Evolutionary conservation across 2,329 filamentous ascomycete species (phyloP), one percentile per base, ranked within the genome.

Genomic region (Penicillium sp.): DNA sequence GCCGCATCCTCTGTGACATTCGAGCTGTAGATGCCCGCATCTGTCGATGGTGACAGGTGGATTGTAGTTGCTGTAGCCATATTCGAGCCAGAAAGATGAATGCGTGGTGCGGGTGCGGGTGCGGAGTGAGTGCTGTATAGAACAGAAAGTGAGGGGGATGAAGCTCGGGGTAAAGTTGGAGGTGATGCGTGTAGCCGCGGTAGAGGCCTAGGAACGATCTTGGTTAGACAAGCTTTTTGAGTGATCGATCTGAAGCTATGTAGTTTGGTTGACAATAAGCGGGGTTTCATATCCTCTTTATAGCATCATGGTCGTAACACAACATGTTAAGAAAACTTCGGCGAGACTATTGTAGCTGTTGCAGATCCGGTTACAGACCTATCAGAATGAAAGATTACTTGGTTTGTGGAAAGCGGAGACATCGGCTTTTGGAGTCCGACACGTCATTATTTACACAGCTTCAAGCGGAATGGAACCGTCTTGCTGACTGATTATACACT

Each of bases 1-100:
- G 88, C 86, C 0, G 82, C 77, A 27, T 81, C 80, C 2, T 77
- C 68, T 2, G 72, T 78, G 32, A 75, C 71, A 50, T 63, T 61
- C 2, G 71, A 62, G 49, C 69, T 73, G 55, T 74, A 79, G 16
- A 74, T 65, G 0, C 77, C 76, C 10, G 69, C 51, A 45, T 76
- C 67, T 9, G 57, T 52, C 2, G 58, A 56, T 3, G 68, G 61
- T 0, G 70, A 65, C 9, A 82, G 63, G 23, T 76, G 64, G 24
- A 79, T 63, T 11, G 64, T 68, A 10, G 65, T 71, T 45, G 74
- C 68, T 6, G 74, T 75, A 3, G 76, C 75, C 74, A 77, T 78
- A n/a, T 44, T 64, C 4, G 28, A 40, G 34, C 47, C 16, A 1
- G 23, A n/a, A 18, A 16, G 36, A 7, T 23, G 29, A 13, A 35